Base-by-base conservation (phyloP, 306 rosid species). In the Vigna angularis region DNA sequence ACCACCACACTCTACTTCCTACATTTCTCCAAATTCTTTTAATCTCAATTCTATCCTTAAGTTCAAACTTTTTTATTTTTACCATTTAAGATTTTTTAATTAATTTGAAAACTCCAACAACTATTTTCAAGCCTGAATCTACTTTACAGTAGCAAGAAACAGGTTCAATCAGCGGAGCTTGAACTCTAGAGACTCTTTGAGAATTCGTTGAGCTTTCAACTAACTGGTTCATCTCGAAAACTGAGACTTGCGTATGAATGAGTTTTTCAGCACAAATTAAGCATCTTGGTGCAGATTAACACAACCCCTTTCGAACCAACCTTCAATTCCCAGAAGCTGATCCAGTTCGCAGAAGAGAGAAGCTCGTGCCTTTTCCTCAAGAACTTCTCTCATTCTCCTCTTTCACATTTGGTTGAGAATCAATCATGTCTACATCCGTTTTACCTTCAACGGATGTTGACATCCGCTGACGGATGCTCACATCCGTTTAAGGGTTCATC, bases 121-220 rank as follows among this genome's bases (percentile, higher is more conserved):
- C 99, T 40, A 98, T 91, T 87, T 96, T 96, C 81, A 96, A 81
- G 70, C 99, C 91, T 22, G 97, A 85, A 79, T 96, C 99, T 78
- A 96, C 99, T 90, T 89, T 96, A 87, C 99, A 96, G 81, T 93
- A 96, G 86, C 99, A 96, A 18, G 98, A 96, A 32, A 96, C 97
- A 16, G 98, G 93, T 74, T 96, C 99, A 82, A 96, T 98, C 98
- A 92, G 84, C 72, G 98, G 98, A 82, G 98, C 97, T 88, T 92
- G 97, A 87, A 89, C 86, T 78, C 97, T 88, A 67, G 86, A 69
- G 47, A 82, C 92, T 90, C 98, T 95, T 63, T 81, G 91, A 75
- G 88, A 79, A 90, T 81, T 87, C 17, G 93, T 74, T 72, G 98
- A 88, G 75, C 82, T 88, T 79, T 83, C 85, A 85, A 83, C 86